Conservation (phyloP, 495 filamentous ascomycete genomes). For the Penicillium alfredii region DNA sequence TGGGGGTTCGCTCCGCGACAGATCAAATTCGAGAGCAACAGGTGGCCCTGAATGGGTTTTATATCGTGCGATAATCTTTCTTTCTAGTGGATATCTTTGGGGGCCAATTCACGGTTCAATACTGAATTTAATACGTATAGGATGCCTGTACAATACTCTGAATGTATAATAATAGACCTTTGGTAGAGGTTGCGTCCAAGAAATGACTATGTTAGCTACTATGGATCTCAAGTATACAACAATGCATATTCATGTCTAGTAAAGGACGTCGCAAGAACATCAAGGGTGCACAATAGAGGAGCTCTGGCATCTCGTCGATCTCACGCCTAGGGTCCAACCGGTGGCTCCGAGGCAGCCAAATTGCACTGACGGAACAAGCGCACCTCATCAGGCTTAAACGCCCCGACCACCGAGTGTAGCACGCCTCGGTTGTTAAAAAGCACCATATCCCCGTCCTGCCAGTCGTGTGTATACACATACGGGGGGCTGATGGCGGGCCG, state of each 20-base stretch:
- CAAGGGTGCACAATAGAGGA: too few relatives aligned
- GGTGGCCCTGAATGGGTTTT: constrained; percentile 35
- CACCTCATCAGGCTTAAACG: constrained; percentile 64
- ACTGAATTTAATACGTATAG: constrained; percentile 1
- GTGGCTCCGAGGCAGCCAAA: constrained; percentile 46
- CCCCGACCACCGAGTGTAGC: constrained; percentile 66
- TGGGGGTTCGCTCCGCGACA: constrained; percentile 49
- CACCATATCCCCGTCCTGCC: constrained; percentile 67
- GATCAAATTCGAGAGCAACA: constrained; percentile 43
- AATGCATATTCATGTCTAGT: too few relatives aligned
- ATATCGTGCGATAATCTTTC: constrained; percentile 27
- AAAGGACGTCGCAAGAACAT: too few relatives aligned
- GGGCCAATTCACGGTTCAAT: neutral
- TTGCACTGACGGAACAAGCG: constrained; percentile 72
- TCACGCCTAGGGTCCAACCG: constrained; percentile 21
- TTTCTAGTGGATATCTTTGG: neutral
- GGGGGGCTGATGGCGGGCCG: constrained; percentile 63
- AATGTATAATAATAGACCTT: constrained; percentile 3
- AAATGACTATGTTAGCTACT: too few relatives aligned
- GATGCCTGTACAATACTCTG: constrained; percentile 6
- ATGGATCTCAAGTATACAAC: too few relatives aligned
- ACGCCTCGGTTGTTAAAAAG: constrained; percentile 70
- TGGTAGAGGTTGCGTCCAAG: too few relatives aligned
- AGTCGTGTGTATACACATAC: constrained; percentile 67
- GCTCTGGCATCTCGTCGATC: too few relatives aligned